These are phyloP conservation scores for Shiraia bambusicola DNA, from an alignment of 2,329 filamentous ascomycete genomes.

Conservation along the genomic window DNA sequence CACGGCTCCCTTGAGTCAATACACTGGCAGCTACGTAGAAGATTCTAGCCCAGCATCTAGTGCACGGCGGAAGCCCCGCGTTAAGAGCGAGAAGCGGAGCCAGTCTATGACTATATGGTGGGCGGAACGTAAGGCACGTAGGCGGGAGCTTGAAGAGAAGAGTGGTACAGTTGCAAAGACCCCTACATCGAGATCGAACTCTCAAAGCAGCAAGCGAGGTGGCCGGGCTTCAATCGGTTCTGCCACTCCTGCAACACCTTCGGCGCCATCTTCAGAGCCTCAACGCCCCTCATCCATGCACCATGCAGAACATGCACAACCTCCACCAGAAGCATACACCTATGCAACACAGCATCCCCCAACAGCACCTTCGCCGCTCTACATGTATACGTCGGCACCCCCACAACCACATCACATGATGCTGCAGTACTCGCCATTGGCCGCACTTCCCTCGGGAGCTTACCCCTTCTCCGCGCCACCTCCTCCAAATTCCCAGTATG, in stretches of 20 bases:
- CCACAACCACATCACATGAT: slow-evolving; percentile 27
- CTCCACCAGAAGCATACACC: slow-evolving; percentile 22
- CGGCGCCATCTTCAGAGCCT: slow-evolving; percentile 17
- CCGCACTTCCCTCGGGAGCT: slow-evolving; percentile 25
- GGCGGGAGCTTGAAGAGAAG: slow-evolving; percentile 37
- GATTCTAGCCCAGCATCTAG: slow-evolving; percentile 28
- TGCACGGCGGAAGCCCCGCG: slow-evolving; percentile 39
- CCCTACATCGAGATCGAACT: slow-evolving; percentile 26
- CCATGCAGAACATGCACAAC: slow-evolving; percentile 18
- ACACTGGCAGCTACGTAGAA: slow-evolving; percentile 31
- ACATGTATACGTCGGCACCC: slow-evolving; percentile 21
- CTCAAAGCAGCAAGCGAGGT: slow-evolving; percentile 24
- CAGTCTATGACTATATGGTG: slow-evolving; percentile 51
- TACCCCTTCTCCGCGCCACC: slow-evolving; percentile 19
- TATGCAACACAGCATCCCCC: slow-evolving; percentile 19
- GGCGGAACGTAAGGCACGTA: slow-evolving; percentile 47
- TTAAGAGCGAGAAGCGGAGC: slow-evolving; percentile 49
- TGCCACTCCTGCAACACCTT: slow-evolving; percentile 19
- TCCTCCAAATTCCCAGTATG: slow-evolving; percentile 16
- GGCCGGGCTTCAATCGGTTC: slow-evolving; percentile 22
- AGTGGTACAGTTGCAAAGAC: slow-evolving; percentile 23
- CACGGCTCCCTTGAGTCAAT: slow-evolving; percentile 38
- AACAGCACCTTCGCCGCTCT: slow-evolving; percentile 22
- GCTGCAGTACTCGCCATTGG: slow-evolving; percentile 30
- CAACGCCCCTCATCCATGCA: slow-evolving; percentile 21